Evolutionary conservation across 2,329 filamentous ascomycete genomes (phyloP).

Genomic region (Fusarium sambucinum): DNA sequence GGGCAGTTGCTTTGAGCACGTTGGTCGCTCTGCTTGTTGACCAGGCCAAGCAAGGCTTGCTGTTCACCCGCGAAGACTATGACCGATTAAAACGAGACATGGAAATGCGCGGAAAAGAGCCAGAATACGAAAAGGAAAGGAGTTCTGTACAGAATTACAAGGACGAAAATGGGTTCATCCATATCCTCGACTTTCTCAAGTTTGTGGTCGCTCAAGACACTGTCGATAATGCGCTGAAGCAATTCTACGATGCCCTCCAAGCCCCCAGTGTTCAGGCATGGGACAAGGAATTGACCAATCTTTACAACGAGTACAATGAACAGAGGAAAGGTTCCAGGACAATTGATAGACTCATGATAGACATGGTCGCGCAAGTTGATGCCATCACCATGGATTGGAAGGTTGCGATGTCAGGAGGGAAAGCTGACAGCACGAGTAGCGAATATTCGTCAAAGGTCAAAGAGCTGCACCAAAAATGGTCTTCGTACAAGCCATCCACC

Average conservation of each 20-base stretch:
- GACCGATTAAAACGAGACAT: conserved; percentile 31
- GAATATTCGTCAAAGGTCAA: conserved; percentile 49
- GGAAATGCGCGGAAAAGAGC: conserved; percentile 51
- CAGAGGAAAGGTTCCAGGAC: conserved; percentile 46
- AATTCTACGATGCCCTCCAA: conserved; percentile 48
- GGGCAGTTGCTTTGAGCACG: conserved; percentile 63
- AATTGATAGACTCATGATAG: conserved; percentile 50
- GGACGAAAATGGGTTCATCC: conserved; percentile 47
- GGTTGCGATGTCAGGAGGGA: not conserved
- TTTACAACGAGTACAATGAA: conserved; percentile 52
- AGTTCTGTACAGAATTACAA: conserved; percentile 42
- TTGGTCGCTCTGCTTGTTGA: conserved; percentile 69
- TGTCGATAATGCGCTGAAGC: conserved; percentile 54
- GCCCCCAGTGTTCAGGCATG: conserved; percentile 45
- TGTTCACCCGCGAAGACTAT: conserved; percentile 55
- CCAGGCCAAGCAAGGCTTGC: conserved; percentile 66
- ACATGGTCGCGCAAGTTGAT: conserved; percentile 53
- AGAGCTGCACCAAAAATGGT: conserved; percentile 57
- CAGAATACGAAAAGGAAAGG: conserved; percentile 58
- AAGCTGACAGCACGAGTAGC: conserved; percentile 48
- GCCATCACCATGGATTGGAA: conserved; percentile 54
- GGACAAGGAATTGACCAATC: conserved; percentile 55
- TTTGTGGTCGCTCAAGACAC: conserved; percentile 63
- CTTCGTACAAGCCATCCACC: conserved; percentile 55
- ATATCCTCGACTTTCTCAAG: conserved; percentile 74